Evolutionary conservation across 2,329 filamentous ascomycete species (phyloP), one percentile per base, ranked within the genome.

Genomic region (Aspergillus fumigatiaffinis): DNA sequence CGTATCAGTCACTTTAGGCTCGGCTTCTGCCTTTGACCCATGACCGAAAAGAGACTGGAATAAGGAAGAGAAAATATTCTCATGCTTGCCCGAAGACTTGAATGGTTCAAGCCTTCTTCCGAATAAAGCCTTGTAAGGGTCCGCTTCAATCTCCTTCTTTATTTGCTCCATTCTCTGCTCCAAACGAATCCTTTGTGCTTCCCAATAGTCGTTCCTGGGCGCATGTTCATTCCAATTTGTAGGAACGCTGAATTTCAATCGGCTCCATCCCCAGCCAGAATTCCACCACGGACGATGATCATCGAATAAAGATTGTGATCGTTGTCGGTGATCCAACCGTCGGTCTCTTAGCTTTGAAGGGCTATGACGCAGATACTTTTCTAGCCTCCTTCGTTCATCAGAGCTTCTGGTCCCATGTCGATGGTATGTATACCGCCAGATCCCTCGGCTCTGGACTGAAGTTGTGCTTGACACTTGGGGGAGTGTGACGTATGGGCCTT

Each of bases 91-190:
- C 9, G 60, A 56, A 25, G 60, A 55, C 10, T 52, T 56, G 20
- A 70, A 62, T 4, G 66, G 67, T 10, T 68, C 60, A 50, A 72
- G 60, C 41, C 70, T 66, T 50, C 67, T 70, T 14, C 76, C 76
- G 60, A 79, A 79, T 3, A 78, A 48, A 29, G 71, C 71, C n/a
- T 62, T 62, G 57, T 74, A 76, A 5, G 77, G 75, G 63, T 78
- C 74, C 17, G 60, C 61, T 41, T 75, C 69, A 21, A 77, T 65
- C 17, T 64, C 62, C 42, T 64, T 71, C 62, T 69, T 71, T 49
- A 77, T 64, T 49, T 70, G 63, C 17, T 73, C 67, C 60, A 77
- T 74, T 66, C 75, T 68, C 12, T 61, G 56, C 10, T 68, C 62
- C 25, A 66, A 58, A 12, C 62, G 66, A 14, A 59, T 53, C 26